phyloP scores from a whole-genome alignment of 805 yeast species.

The Yarrowia porcina region DNA sequence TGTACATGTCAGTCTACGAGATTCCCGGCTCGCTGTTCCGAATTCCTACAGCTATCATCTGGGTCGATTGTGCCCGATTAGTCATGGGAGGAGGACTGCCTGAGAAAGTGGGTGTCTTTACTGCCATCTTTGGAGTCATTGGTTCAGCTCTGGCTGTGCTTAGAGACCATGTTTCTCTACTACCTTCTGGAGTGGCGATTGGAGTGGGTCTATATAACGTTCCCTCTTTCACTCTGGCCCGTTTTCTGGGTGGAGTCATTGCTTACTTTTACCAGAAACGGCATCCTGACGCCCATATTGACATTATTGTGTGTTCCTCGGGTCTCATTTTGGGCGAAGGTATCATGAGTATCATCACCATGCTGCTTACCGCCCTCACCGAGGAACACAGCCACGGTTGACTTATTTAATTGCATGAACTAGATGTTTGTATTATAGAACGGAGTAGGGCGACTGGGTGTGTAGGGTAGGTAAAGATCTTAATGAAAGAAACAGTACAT shows the following conservation, averaged over 20 bases:
- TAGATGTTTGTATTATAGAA: too few species aligned
- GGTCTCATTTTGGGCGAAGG: constrained; percentile 96
- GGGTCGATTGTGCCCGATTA: constrained; percentile 94
- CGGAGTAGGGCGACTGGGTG: too few species aligned
- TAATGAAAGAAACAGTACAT: too few species aligned
- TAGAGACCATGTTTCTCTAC: constrained; percentile 48
- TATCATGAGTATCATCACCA: constrained; percentile 72
- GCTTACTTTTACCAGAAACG: constrained; percentile 41
- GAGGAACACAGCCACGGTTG: neutral
- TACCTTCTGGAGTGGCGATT: constrained; percentile 95
- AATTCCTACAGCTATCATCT: constrained; percentile 90
- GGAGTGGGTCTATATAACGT: constrained; percentile 95
- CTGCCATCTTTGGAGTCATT: constrained; percentile 63
- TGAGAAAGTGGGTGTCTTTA: constrained; percentile 65
- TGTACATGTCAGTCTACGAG: constrained; percentile 76
- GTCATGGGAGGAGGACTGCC: constrained; percentile 91
- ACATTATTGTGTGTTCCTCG: constrained; percentile 81
- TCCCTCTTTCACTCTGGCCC: constrained; percentile 88
- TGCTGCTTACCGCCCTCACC: constrained; percentile 60
- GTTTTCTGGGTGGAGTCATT: constrained; percentile 82
- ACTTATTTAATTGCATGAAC: neutral
- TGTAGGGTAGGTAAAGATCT: too few species aligned
- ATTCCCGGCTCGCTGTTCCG: constrained; percentile 81
- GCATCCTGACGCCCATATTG: constrained; percentile 51
- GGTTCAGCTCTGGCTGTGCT: constrained; percentile 46